Conservation (phyloP, 2,329 filamentous ascomycete species). For the Aureobasidium zeae region DNA sequence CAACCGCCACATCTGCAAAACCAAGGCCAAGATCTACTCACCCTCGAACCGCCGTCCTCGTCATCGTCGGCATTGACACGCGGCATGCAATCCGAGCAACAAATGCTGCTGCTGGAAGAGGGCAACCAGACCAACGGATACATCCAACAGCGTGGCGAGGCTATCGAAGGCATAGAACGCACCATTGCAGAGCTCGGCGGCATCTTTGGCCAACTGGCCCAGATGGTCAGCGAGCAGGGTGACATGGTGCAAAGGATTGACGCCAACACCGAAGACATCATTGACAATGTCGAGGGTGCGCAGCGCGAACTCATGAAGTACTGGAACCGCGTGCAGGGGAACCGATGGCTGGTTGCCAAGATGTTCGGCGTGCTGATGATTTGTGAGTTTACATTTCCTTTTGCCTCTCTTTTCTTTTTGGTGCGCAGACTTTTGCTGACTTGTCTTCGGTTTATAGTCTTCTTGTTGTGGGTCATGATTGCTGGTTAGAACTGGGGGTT, state of each 20-base stretch:
- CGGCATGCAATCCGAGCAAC: conserved; percentile 63
- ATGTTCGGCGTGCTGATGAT: conserved; percentile 91
- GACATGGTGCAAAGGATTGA: conserved; percentile 98
- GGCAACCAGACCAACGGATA: conserved; percentile 83
- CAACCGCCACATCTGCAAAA: conserved; percentile 28
- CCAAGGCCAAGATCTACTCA: conserved; percentile 58
- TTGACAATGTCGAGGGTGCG: conserved; percentile 95
- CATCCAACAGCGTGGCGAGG: conserved; percentile 86
- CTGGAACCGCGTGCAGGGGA: conserved; percentile 87
- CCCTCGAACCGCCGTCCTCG: conserved; percentile 60
- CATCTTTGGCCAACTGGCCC: conserved; percentile 88
- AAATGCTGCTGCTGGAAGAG: conserved; percentile 76
- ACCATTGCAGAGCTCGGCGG: conserved; percentile 87
- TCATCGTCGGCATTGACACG: conserved; percentile 34
- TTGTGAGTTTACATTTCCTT: conserved; percentile 44
- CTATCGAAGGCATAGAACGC: conserved; percentile 91
- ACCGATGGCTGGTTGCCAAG: conserved; percentile 83
- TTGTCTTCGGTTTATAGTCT: conserved; percentile 22
- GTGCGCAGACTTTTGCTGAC: neutral
- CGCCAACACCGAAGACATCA: conserved; percentile 93
- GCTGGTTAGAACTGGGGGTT: conserved; percentile 19
- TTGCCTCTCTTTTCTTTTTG: neutral
- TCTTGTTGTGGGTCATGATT: conserved; percentile 30
- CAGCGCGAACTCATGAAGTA: conserved; percentile 94
- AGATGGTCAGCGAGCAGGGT: conserved; percentile 95